Evolutionary conservation across 352 stramenopile genomes (phyloP).

Genomic region (Stramenopiles sp.): DNA sequence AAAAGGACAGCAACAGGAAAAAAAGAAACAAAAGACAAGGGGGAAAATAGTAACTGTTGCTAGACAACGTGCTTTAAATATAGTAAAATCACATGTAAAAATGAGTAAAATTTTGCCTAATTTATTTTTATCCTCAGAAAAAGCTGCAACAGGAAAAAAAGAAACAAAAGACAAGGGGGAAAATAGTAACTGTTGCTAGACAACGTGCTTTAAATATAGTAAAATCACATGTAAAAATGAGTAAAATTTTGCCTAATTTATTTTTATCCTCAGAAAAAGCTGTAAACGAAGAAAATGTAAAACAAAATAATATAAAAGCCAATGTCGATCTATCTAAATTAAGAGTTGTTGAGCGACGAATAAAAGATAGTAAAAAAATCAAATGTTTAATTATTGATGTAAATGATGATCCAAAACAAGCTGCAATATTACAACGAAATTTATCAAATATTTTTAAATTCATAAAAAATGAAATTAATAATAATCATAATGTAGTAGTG

Average conservation of each 20-base stretch:
- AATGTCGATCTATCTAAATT: not conserved
- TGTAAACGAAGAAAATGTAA: not conserved
- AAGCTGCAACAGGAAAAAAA: not conserved
- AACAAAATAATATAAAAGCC: not conserved
- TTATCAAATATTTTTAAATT: not conserved
- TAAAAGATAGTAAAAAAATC: not conserved
- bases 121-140: not conserved
- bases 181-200: not conserved
- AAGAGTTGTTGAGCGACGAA: not conserved
- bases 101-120: slow-evolving; percentile 6
- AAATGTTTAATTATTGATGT: not conserved
- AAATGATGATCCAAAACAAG: not conserved
- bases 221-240: too few species aligned
- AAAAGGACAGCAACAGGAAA: not conserved
- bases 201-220: too few species aligned
- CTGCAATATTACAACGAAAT: not conserved
- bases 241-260: slow-evolving; percentile 5
- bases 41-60: not conserved
- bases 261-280: not conserved
- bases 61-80: too few species aligned
- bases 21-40: not conserved
- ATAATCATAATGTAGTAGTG: not conserved
- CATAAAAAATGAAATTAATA: not conserved
- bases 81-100: too few species aligned
- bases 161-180: not conserved